Conservation (phyloP, 192 early-diverging fungal genomes). For the Backusella parvicylindrica region DNA sequence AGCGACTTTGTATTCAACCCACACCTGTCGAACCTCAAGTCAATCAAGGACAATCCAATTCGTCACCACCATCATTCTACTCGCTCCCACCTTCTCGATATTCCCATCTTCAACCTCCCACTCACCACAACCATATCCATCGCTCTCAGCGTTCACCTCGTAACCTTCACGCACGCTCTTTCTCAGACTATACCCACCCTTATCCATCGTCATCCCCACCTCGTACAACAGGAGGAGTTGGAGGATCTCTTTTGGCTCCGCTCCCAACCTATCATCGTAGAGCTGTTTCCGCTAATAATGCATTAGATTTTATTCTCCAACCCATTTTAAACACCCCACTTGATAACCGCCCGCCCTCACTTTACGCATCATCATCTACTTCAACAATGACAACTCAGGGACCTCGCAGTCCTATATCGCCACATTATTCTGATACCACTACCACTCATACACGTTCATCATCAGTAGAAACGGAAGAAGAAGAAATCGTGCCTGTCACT, state of each 20-base stretch:
- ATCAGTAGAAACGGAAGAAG: not conserved
- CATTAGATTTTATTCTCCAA: conserved; percentile 20
- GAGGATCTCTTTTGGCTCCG: conserved; percentile 12
- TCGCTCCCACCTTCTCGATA: not conserved
- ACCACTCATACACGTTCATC: not conserved
- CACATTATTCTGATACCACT: not conserved
- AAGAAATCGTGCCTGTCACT: not conserved
- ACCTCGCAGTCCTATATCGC: conserved; percentile 5
- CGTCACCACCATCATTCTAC: not conserved
- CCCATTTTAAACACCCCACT: not conserved
- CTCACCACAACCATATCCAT: conserved; percentile 6
- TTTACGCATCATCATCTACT: conserved; percentile 13
- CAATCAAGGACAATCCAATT: not conserved
- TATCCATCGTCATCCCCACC: conserved; percentile 15
- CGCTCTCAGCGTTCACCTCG: conserved; percentile 29
- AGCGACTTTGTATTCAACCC: conserved; percentile 17
- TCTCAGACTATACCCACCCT: conserved; percentile 39
- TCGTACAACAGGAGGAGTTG: conserved; percentile 4
- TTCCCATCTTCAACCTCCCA: not conserved
- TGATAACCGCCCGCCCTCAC: conserved; percentile 2
- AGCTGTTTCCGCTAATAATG: conserved; percentile 33
- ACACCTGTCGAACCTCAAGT: conserved; percentile 17
- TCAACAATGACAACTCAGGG: conserved; percentile 15
- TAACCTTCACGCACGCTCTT: conserved; percentile 34
- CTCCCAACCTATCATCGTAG: conserved; percentile 26